Percentiles rank a stretch among this genome's conserved stretches.
These are phyloP conservation scores for Phialophora macrospora DNA, from an alignment of 2,329 filamentous ascomycete genomes.

Conservation along the genomic window DNA sequence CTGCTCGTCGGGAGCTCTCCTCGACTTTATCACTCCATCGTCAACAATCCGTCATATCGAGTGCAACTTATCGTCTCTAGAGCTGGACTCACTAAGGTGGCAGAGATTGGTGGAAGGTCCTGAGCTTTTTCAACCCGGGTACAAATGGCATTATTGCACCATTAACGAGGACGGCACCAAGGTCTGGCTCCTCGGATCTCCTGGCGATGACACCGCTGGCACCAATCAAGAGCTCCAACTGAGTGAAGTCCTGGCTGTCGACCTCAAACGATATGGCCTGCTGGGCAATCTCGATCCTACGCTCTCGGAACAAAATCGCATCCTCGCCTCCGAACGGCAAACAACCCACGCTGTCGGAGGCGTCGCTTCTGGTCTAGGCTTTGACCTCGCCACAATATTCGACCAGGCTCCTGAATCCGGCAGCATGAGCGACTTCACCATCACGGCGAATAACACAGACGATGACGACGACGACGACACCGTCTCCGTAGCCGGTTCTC, in stretches of 20 bases:
- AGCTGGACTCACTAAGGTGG: constrained; percentile 86
- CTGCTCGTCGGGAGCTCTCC: constrained; percentile 86
- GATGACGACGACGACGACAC: constrained; percentile 59
- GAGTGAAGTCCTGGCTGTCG: constrained; percentile 91
- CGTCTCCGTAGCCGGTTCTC: constrained; percentile 36
- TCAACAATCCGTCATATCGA: constrained; percentile 84
- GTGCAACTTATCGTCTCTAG: constrained; percentile 86
- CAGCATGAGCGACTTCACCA: constrained; percentile 85
- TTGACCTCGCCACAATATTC: constrained; percentile 84
- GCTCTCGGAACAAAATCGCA: constrained; percentile 53
- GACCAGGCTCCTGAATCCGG: constrained; percentile 76
- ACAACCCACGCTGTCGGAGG: constrained; percentile 54
- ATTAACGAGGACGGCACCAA: constrained; percentile 95
- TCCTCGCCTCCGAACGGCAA: constrained; percentile 60
- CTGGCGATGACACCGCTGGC: constrained; percentile 73
- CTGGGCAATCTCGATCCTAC: constrained; percentile 76
- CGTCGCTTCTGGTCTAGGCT: constrained; percentile 65
- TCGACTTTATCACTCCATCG: constrained; percentile 93
- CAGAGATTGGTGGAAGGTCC: constrained; percentile 92
- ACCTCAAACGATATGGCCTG: constrained; percentile 87
- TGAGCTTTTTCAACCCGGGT: constrained; percentile 89
- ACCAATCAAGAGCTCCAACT: constrained; percentile 85
- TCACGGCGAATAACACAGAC: constrained; percentile 78
- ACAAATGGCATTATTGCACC: constrained; percentile 97
- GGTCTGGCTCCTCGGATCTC: constrained; percentile 94